Evolutionary conservation across 768 basidiomycete genomes (phyloP).

Genomic region (Phaeotremella skinneri): DNA sequence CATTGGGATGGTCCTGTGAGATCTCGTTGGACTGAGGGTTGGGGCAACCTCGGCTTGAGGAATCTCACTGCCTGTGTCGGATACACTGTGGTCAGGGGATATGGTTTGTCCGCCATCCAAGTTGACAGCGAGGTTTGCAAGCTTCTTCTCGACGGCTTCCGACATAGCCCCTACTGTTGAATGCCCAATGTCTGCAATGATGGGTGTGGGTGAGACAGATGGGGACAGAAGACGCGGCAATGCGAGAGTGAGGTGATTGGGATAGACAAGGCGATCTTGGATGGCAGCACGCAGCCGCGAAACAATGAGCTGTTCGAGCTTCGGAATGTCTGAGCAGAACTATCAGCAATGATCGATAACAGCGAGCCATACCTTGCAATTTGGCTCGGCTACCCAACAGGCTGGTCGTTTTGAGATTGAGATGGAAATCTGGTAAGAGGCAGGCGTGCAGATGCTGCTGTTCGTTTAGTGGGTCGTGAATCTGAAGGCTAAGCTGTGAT

Average conservation of each 20-base stretch:
- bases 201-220: conserved; percentile 29
- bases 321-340: conserved; percentile 70
- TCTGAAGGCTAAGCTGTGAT: conserved; percentile 41
- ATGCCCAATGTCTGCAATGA: conserved; percentile 38
- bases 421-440: conserved; percentile 79
- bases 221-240: conserved; percentile 40
- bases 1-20: conserved; percentile 27
- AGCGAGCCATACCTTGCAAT: conserved; percentile 59
- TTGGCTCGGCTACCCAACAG: conserved; percentile 96
- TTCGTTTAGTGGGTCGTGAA: conserved; percentile 52
- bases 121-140: neutral
- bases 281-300: conserved; percentile 70
- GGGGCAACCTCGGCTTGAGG: neutral
- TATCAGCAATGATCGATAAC: neutral
- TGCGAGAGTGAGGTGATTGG: conserved; percentile 40
- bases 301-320: conserved; percentile 90
- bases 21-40: conserved; percentile 7
- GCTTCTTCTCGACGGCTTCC: conserved; percentile 19
- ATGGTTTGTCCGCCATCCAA: neutral
- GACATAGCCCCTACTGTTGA: conserved; percentile 35
- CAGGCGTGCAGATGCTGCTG: conserved; percentile 67
- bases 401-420: conserved; percentile 82
- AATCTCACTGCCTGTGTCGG: neutral
- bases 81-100: conserved; percentile 1
- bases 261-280: conserved; percentile 52